These are phyloP conservation scores for Ottelia alismoides DNA, from an alignment of 106 monocot species.

Conservation along the genomic window DNA sequence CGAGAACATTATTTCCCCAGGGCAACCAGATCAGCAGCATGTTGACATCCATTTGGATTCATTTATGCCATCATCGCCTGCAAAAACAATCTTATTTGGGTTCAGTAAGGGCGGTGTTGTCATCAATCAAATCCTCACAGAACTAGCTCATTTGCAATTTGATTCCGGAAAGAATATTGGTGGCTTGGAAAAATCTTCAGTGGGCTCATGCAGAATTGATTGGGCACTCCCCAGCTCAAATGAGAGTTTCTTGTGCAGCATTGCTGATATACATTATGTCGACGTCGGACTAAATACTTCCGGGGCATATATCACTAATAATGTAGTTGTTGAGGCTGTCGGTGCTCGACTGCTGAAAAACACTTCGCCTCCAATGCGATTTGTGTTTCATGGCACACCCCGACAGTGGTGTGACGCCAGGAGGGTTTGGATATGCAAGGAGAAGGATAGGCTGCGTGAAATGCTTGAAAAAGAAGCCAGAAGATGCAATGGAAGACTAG, in stretches of 20 bases:
- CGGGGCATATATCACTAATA: conserved; percentile 77
- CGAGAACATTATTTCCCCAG: too few relatives aligned
- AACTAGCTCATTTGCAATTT: conserved; percentile 36
- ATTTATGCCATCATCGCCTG: conserved; percentile 8
- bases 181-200: background rate
- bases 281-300: conserved; percentile 75
- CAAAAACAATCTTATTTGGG: conserved; percentile 63
- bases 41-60: too few relatives aligned
- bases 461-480: conserved; percentile 37
- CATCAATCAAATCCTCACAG: conserved; percentile 72
- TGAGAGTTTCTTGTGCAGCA: conserved; percentile 41
- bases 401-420: conserved; percentile 61
- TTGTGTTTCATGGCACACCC: conserved; percentile 83
- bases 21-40: too few relatives aligned
- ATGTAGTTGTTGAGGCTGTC: conserved; percentile 18
- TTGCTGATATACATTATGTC: conserved; percentile 69
- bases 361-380: conserved; percentile 10
- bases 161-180: background rate
- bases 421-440: conserved; percentile 65
- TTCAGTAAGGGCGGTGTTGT: conserved; percentile 91
- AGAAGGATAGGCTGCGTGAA: conserved; percentile 43
- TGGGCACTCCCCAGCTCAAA: conserved; percentile 23
- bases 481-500: conserved; percentile 32
- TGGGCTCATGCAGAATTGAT: background rate
- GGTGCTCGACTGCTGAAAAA: background rate